These are phyloP conservation scores for Sporothrix curviconia DNA, from an alignment of 2,329 filamentous ascomycete genomes.

Conservation along the genomic window DNA sequence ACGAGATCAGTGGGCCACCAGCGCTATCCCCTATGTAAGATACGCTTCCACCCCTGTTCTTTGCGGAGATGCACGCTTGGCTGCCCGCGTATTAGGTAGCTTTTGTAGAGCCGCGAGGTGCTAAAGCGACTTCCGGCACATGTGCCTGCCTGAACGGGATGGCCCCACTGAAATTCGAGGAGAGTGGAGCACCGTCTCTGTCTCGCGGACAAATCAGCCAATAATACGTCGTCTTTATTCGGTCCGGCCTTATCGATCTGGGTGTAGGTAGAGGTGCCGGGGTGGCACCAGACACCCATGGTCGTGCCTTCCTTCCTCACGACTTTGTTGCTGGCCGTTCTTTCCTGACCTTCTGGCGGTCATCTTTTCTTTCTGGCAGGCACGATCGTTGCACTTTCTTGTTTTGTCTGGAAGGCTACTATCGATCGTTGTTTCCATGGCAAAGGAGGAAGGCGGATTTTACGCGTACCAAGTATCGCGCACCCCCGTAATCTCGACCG, in stretches of 20 bases:
- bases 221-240: conserved; percentile 13
- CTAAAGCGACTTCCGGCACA: neutral
- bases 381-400: neutral
- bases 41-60: neutral
- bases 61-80: conserved; percentile 7
- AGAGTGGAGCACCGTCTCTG: neutral
- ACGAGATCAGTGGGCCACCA: neutral
- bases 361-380: neutral
- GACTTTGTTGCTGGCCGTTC: neutral
- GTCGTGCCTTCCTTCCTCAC: neutral
- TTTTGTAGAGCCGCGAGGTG: conserved; percentile 4
- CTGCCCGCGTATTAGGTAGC: neutral
- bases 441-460: neutral
- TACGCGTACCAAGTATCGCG: neutral
- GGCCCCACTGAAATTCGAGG: neutral
- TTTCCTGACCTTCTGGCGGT: neutral
- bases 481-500: neutral
- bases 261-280: neutral
- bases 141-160: conserved; percentile 11
- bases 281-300: conserved; percentile 1
- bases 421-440: neutral
- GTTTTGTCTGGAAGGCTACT: neutral
- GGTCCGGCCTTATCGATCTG: conserved; percentile 19
- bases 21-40: too few species aligned
- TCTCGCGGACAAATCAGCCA: neutral